A percentile compares a stretch with the other conserved stretches of the same genome.
Conservation (phyloP, 192 early-diverging fungal species). For the Coemansia sp. region DNA sequence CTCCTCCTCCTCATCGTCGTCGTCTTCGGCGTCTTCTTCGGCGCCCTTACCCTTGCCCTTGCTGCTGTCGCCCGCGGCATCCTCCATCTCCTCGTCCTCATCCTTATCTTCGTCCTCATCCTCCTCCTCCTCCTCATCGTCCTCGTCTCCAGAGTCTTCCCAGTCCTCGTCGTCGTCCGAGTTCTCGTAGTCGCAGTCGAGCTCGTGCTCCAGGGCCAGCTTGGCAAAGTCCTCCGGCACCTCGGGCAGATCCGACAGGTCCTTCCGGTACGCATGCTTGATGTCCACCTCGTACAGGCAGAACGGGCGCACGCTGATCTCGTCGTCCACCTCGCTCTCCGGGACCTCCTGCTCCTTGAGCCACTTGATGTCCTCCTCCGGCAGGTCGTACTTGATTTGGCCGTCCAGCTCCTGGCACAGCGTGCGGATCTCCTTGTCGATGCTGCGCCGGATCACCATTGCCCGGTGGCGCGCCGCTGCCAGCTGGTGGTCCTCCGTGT, state of each 20-base stretch:
- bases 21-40: conserved; percentile 13
- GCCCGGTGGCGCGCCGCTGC: conserved; percentile 37
- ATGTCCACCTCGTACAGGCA: conserved; percentile 46
- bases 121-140: conserved; percentile 22
- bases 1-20: conserved; percentile 28
- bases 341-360: conserved; percentile 37
- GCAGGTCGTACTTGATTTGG: conserved; percentile 42
- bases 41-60: conserved; percentile 6
- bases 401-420: conserved; percentile 46
- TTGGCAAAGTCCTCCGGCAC: conserved; percentile 34
- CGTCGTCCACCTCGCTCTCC: conserved; percentile 42
- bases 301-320: conserved; percentile 44
- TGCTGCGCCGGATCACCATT: conserved; percentile 32
- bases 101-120: conserved; percentile 16
- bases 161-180: conserved; percentile 37
- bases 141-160: conserved; percentile 32
- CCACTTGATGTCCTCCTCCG: conserved; percentile 32
- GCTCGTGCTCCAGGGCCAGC: conserved; percentile 47
- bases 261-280: conserved; percentile 39
- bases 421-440: conserved; percentile 31
- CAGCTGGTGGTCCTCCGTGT: conserved; percentile 33
- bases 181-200: conserved; percentile 45
- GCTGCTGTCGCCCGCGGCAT: conserved; percentile 4
- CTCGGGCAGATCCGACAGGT: conserved; percentile 39
- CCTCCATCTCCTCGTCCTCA: conserved; percentile 9